Evolutionary conservation across 129 eudicot genomes (phyloP).

Genomic region (Flaveria ramosissima): DNA sequence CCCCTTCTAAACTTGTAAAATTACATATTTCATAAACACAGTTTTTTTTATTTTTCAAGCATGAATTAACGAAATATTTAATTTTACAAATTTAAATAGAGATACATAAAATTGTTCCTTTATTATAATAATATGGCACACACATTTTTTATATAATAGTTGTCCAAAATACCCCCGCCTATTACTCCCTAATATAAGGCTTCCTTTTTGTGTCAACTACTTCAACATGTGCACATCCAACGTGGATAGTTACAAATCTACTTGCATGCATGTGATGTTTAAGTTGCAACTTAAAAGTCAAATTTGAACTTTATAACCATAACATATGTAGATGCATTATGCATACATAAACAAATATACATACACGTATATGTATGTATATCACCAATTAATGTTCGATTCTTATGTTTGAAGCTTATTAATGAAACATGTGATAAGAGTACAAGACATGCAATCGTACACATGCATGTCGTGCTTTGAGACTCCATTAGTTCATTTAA

Average conservation of each 20-base stretch:
- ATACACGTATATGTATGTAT: not conserved
- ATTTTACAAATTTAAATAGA: no score
- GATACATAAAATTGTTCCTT: no score
- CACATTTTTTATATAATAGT: not conserved
- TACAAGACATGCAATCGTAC: conserved; percentile 20
- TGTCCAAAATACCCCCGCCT: not conserved
- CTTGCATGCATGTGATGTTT: conserved; percentile 20
- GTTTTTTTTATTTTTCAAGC: no score
- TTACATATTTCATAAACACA: no score
- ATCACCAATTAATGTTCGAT: not conserved
- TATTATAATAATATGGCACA: no score
- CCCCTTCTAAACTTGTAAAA: no score
- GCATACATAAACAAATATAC: not conserved
- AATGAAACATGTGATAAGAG: conserved; percentile 17
- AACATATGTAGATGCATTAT: no score
- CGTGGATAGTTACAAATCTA: conserved; percentile 2
- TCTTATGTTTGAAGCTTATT: not conserved
- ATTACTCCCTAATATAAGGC: not conserved
- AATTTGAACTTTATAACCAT: not conserved
- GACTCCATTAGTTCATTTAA: not conserved
- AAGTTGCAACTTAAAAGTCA: conserved; percentile 5
- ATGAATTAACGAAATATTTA: no score
- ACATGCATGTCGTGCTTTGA: not conserved
- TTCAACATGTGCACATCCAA: conserved; percentile 24
- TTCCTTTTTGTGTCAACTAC: conserved; percentile 15